Conservation (phyloP, 352 stramenopile genomes). For the Pythium apleroticum region DNA sequence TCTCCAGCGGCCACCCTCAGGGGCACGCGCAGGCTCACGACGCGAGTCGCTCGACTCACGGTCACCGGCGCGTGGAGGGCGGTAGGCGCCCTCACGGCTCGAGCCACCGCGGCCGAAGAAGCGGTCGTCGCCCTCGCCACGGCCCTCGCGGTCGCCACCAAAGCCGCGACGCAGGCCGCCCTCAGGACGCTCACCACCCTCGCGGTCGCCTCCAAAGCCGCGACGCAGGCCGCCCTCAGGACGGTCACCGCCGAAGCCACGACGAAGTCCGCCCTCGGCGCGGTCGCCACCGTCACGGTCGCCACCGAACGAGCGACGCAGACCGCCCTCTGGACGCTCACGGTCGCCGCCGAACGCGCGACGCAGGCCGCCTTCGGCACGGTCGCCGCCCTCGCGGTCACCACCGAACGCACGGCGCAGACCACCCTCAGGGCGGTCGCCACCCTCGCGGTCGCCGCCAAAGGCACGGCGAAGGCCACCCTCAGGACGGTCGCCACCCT, state of each 20-base stretch:
- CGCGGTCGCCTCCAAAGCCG: conserved; percentile 25
- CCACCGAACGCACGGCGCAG: conserved; percentile 26
- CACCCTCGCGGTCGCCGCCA: conserved; percentile 37
- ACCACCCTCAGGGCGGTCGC: conserved; percentile 5
- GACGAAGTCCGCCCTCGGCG: background rate
- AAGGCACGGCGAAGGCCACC: conserved; percentile 36
- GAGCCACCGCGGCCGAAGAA: conserved; percentile 49
- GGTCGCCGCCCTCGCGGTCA: conserved; percentile 16
- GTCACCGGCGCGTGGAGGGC: conserved; percentile 41
- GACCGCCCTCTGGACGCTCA: conserved; percentile 28
- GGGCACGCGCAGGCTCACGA: conserved; percentile 43
- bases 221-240: conserved; percentile 28
- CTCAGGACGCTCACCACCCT: conserved; percentile 21
- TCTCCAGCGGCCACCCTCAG: conserved; percentile 69
- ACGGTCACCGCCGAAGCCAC: conserved; percentile 16
- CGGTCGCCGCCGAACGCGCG: conserved; percentile 15
- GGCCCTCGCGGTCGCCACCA: conserved; percentile 7
- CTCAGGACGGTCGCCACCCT: conserved; percentile 13
- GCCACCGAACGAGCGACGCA: conserved; percentile 11
- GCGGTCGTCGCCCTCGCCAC: conserved; percentile 34
- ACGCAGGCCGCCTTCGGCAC: background rate
- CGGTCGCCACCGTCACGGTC: conserved; percentile 13
- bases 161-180: conserved; percentile 1
- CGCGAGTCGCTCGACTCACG: conserved; percentile 22
- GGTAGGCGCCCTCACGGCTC: conserved; percentile 32